Base-by-base conservation (phyloP, 2,329 filamentous ascomycete genomes). In the Canariomyces notabilis region DNA sequence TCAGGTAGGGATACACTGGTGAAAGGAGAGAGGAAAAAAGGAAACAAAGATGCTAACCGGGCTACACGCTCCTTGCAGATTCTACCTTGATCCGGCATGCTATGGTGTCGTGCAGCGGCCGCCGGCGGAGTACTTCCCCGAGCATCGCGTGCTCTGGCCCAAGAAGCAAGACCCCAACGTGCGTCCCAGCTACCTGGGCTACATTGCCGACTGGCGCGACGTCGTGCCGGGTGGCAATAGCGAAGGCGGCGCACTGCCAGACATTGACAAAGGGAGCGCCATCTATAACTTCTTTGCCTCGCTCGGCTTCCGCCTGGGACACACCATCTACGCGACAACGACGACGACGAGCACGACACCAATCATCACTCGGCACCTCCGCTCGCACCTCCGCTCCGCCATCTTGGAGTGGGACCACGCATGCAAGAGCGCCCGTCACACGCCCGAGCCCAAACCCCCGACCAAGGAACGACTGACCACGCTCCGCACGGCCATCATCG, bases 401-500 rank as follows among this genome's bases (percentile, higher is more conserved):
- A 53, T 60, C 6, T 18, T 36, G 16, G 46, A 51, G 55, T 9
- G 60, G 57, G 44, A 60, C 34, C 8, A 11, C 3, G n/a, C 44
- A 41, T 23, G 38, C 40, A n/a, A n/a, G n/a, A n/a, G n/a, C n/a
- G n/a, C n/a, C n/a, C n/a, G 18, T 26, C 14, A 5, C 18, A 21
- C 22, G 26, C 21, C 11, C 39, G 12, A 18, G 21, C 22, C n/a
- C 18, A 19, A 9, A 40, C n/a, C 6, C 40, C 39, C 49, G 12
- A 48, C 35, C 8, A 29, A 61, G 6, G 35, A 52, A 3, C 56
- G 61, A 6, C 58, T 60, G 34, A 41, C 55, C 1, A 32, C 65
- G 1, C 59, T 75, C 33, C 63, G 69, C 29, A 57, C 61, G 36
- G 62, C 61, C 0, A 61, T 77, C 36, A 62, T 76, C 16, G 58